Conservation (phyloP, 2,329 filamentous ascomycete species). For the Aspergillus thermomutatus region DNA sequence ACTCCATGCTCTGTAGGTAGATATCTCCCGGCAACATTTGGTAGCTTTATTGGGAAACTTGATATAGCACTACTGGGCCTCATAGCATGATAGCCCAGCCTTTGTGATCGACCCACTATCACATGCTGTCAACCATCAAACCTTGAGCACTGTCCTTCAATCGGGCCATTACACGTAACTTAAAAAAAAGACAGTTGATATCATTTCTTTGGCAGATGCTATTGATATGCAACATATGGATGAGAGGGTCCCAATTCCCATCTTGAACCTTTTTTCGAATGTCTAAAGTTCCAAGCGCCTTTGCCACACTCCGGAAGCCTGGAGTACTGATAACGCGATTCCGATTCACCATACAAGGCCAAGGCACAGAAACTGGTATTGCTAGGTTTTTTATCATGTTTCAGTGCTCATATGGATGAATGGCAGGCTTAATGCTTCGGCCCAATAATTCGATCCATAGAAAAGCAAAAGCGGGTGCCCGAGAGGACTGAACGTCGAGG, state of each 20-base stretch:
- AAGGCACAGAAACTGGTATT: neutral
- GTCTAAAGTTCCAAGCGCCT: neutral
- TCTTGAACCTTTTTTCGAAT: neutral
- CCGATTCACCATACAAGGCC: slow-evolving; percentile 1
- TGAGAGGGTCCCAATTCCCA: neutral
- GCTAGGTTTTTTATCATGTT: neutral
- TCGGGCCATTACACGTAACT: neutral
- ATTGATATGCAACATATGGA: neutral
- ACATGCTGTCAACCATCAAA: slow-evolving; percentile 22
- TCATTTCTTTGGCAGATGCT: neutral
- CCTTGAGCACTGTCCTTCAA: neutral
- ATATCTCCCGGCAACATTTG: neutral
- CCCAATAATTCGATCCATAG: neutral
- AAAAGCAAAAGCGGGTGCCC: neutral
- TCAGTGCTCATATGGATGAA: neutral
- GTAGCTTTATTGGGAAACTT: neutral
- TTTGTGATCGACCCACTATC: slow-evolving; percentile 28
- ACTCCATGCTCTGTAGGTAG: neutral
- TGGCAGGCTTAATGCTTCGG: neutral
- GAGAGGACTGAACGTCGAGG: neutral
- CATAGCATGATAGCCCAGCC: neutral
- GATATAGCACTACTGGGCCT: neutral
- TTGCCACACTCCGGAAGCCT: neutral
- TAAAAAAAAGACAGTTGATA: neutral
- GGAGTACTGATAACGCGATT: slow-evolving; percentile 12